Base-by-base conservation (phyloP, 768 basidiomycete genomes). In the Roridomyces roridus region DNA sequence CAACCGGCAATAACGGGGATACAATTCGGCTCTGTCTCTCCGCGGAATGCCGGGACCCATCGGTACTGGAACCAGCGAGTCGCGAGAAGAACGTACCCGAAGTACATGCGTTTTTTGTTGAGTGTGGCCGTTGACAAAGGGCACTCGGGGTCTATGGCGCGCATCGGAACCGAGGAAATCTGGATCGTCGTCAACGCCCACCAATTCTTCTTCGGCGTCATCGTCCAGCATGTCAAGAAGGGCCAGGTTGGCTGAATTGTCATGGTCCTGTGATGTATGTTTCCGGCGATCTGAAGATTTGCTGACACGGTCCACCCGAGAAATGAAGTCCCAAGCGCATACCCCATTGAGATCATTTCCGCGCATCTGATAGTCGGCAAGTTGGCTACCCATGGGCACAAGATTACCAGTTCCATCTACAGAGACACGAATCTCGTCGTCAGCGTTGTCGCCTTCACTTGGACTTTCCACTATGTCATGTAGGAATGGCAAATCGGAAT, bases 1-100 rank as follows among this genome's bases (percentile, higher is more conserved):
- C 3, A 75, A 52, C 10, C 71, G 57, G 46, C 66, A 70, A 49
- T 76, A 78, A 12, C 52, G 51, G 1, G 55, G 55, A 9, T 59
- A 51, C 0, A 47, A 3, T 8, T 65, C 48, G 11, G 45, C 28
- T 41, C 23, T 45, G 52, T 79, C 72, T 5, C 68, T 44, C 0
- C 72, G 55, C 4, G 77, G 78, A 0, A 81, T 49, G 1, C 31
- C 29, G 0, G 74, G 55, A 3, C 79, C 79, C 8, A 78, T 65
- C 0, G 70, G 70, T 1, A 77, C 72, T 17, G 72, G 70, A 34
- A 78, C 65, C n/a, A 64, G 36, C 0, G 47, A 8, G 5, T 49
- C 29, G 7, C 41, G n/a, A 24, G 44, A 26, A 8, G 9, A 6
- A 0, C 49, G 35, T 5, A 65, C 31, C 25, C 41, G 49, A n/a